Conservation (phyloP, 345 rosid genomes). For the Kandelia obovata region DNA sequence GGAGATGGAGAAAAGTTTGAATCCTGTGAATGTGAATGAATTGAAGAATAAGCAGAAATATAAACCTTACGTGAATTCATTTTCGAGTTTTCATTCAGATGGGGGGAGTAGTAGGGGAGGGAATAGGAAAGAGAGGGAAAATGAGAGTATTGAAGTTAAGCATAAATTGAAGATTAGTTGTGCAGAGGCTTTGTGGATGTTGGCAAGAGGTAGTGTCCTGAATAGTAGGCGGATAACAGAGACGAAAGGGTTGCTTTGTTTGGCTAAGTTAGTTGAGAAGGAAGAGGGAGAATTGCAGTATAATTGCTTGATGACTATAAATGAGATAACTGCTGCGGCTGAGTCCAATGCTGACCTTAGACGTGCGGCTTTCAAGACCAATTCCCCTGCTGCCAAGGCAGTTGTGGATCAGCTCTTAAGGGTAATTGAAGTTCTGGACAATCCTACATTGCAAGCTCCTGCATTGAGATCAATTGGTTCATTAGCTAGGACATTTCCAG, state of each 20-base stretch:
- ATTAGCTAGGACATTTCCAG: constrained; percentile 80
- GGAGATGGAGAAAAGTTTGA: constrained; percentile 40
- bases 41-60: constrained; percentile 22
- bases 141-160: constrained; percentile 61
- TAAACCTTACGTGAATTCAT: constrained; percentile 38
- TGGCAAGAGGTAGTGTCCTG: constrained; percentile 61
- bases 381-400: constrained; percentile 86
- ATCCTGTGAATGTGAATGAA: constrained; percentile 3
- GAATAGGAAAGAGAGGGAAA: constrained; percentile 66
- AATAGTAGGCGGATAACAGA: constrained; percentile 79
- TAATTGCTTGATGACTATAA: constrained; percentile 78
- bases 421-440: constrained; percentile 52
- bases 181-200: constrained; percentile 81
- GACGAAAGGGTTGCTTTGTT: constrained; percentile 87
- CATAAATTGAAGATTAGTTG: constrained; percentile 56
- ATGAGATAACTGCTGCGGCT: constrained; percentile 81
- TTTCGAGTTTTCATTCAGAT: constrained; percentile 37
- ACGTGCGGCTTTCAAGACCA: constrained; percentile 77
- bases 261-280: constrained; percentile 76
- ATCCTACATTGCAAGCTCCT: constrained; percentile 46
- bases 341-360: constrained; percentile 66
- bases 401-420: constrained; percentile 76
- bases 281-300: constrained; percentile 62
- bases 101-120: constrained; percentile 36
- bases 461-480: constrained; percentile 78